A percentile compares a stretch with the other conserved stretches of the same genome.
These are phyloP conservation scores for Diplosphaera chodatii DNA, from an alignment of 139 green algal genomes.

Conservation along the genomic window DNA sequence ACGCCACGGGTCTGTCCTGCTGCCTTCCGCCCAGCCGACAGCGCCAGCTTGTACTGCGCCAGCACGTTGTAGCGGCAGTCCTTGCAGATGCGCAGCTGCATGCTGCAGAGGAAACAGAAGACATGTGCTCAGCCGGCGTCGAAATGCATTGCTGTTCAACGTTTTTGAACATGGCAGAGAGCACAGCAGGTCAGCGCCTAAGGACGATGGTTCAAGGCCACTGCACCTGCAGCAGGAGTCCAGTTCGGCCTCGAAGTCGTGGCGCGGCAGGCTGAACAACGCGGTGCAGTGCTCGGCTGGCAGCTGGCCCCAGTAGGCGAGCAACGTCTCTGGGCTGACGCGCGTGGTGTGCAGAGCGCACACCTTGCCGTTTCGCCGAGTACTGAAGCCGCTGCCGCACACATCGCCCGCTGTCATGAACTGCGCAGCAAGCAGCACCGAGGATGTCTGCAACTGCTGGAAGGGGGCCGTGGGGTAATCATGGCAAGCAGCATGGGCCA, in stretches of 20 bases:
- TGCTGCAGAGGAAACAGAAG: too few species aligned
- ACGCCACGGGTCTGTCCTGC: too few species aligned
- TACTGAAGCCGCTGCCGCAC: slow-evolving; percentile 21
- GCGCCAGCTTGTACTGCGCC: not conserved
- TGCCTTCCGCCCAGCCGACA: not conserved
- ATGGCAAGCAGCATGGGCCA: too few species aligned
- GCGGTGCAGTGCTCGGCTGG: slow-evolving; percentile 21
- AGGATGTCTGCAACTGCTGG: too few species aligned
- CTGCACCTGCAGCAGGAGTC: slow-evolving; percentile 13
- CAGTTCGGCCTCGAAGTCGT: slow-evolving; percentile 34
- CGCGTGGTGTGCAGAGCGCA: slow-evolving; percentile 24
- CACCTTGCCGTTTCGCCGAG: slow-evolving; percentile 7
- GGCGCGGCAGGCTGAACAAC: slow-evolving; percentile 20
- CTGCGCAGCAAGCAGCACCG: too few species aligned
- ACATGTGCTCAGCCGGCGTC: too few species aligned
- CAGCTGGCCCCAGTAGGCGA: slow-evolving; percentile 26
- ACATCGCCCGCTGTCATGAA: slow-evolving; percentile 7
- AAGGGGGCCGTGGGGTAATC: too few species aligned
- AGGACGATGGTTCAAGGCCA: too few species aligned
- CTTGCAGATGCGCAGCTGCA: slow-evolving; percentile 21
- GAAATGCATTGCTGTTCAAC: too few species aligned
- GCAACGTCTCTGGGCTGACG: slow-evolving; percentile 11
- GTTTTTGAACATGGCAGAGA: too few species aligned
- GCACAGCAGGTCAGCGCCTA: too few species aligned
- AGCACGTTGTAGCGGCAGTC: slow-evolving; percentile 31